Evolutionary conservation across 208 protist species (phyloP), one percentile per base, ranked within the genome.

Genomic region (Acanthamoeba triangularis): DNA sequence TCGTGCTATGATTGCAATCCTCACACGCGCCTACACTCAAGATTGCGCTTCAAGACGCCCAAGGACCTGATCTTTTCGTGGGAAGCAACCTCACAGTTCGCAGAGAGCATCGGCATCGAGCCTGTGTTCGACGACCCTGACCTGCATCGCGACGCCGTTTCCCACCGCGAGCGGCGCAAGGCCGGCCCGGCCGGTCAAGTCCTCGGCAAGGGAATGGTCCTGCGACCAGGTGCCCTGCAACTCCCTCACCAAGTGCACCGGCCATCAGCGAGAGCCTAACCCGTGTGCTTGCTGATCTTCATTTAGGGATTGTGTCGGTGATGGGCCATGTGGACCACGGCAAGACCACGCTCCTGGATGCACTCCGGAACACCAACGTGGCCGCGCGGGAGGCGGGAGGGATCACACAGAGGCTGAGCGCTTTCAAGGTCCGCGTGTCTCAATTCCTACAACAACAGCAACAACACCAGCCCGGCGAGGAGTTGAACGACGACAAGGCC

Each of bases 261-360:
- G 14, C 33, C 33, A 56, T 90, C 25, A 28, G 56, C 25, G 18
- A 56, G 33, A 1, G 7, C 82, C 5, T 65, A 5, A 35, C 25
- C 6, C 30, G 65, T n/a, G 23, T 67, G 61, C 65, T 74, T n/a
- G 20, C 8, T 37, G 35, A 33, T 25, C 44, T 35, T 13, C 72
- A 82, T 23, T 20, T 54, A 69, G 91, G 91, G 6, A 95, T 95
- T 41, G 72, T 95, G 47, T 80, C 91, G 14, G 91, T 95, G 47
- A 99, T 99, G 99, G 99, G 99, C n/a, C 99, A 99, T 96, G 99
- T 99, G 49, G 99, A 99, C 95, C 99, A 99, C 94, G 99, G 99
- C 74, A 99, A 99, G 97, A 99, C 99, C 30, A 99, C 98, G 33
- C 96, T 99, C 52, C 97, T 99, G 23, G 99, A 99, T 93, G 97